Conservation (phyloP, 2,329 filamentous ascomycete species). For the Lasiodiplodia sp. region DNA sequence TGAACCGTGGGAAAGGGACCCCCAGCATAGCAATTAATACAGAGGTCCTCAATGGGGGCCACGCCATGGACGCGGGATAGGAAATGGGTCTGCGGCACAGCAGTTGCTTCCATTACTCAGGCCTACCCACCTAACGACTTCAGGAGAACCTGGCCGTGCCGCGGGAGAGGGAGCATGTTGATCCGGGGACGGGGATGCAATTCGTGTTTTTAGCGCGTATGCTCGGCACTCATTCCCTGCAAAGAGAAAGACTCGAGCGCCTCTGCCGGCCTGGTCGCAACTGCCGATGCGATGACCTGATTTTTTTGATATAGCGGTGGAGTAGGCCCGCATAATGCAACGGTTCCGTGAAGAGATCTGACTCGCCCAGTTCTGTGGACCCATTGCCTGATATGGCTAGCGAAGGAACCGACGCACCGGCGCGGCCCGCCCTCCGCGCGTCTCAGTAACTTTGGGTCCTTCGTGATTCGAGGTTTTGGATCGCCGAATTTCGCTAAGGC, state of each 20-base stretch:
- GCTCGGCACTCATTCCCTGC: neutral
- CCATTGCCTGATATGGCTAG: constrained; percentile 2
- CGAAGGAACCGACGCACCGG: neutral
- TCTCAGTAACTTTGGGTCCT: neutral
- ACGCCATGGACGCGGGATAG: neutral
- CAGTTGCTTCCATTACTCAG: constrained; percentile 1
- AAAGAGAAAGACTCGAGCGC: neutral
- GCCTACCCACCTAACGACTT: neutral
- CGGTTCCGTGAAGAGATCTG: neutral
- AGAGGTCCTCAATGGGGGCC: neutral
- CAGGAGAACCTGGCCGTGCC: neutral
- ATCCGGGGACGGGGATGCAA: neutral
- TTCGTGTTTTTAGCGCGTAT: neutral
- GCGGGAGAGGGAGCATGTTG: neutral
- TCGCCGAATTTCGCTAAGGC: neutral
- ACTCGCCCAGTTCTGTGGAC: constrained; percentile 12
- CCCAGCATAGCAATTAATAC: constrained; percentile 7
- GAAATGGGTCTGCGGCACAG: constrained; percentile 1
- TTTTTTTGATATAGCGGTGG: constrained; percentile 7
- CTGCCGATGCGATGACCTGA: constrained; percentile 16
- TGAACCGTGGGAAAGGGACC: neutral
- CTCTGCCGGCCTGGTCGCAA: neutral
- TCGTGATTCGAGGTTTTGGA: neutral
- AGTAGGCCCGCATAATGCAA: neutral
- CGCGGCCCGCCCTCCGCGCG: constrained; percentile 23